These are phyloP conservation scores for Thalassiosira allenii DNA, from an alignment of 352 stramenopile species.

Conservation along the genomic window DNA sequence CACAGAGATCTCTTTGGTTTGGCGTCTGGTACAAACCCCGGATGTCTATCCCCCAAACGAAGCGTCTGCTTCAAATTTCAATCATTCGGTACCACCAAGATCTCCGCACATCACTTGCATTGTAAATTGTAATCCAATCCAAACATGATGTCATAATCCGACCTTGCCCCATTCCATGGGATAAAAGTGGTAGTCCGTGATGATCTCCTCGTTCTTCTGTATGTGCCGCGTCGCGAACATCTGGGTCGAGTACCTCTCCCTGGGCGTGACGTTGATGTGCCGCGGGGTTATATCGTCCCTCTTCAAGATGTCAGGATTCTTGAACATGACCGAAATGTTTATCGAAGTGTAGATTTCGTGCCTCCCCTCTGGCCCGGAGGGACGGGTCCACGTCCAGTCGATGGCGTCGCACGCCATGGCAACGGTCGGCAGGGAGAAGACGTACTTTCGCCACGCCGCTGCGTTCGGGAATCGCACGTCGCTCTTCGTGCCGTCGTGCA, in stretches of 20 bases:
- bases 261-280: neutral
- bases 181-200: neutral
- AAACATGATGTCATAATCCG: neutral
- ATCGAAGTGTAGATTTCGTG: neutral
- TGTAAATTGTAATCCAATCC: too few species aligned
- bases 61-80: too few species aligned
- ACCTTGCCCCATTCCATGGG: neutral
- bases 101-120: too few species aligned
- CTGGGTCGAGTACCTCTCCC: neutral
- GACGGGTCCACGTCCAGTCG: slow-evolving; percentile 42
- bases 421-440: slow-evolving; percentile 20
- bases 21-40: too few species aligned
- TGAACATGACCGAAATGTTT: neutral
- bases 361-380: too few species aligned
- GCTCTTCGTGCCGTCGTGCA: slow-evolving; percentile 32
- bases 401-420: slow-evolving; percentile 36
- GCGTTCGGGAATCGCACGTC: slow-evolving; percentile 29
- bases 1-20: too few species aligned
- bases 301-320: neutral
- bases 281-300: neutral
- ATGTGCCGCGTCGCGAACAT: neutral
- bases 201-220: neutral
- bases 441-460: slow-evolving; percentile 17
- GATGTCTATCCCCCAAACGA: too few species aligned
- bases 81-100: too few species aligned